phyloP scores from a whole-genome alignment of 257 asterid species.

The Penstemon barbatus region DNA sequence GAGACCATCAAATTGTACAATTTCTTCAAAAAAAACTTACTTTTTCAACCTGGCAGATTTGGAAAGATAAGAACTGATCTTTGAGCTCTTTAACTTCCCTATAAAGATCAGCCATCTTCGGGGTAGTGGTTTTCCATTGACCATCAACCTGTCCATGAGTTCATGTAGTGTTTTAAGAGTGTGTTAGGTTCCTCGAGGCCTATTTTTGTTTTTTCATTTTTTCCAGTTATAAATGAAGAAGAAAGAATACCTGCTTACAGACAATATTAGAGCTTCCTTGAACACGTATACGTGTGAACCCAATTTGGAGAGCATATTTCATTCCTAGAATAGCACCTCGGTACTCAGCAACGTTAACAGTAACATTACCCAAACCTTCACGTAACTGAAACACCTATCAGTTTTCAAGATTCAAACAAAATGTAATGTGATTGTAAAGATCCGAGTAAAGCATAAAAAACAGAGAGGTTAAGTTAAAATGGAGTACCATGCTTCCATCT shows the following conservation, averaged over 20 bases:
- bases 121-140: slow-evolving; percentile 47
- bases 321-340: slow-evolving; percentile 84
- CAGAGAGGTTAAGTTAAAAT: not conserved
- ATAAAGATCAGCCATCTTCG: slow-evolving; percentile 83
- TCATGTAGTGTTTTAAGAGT: not conserved
- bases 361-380: slow-evolving; percentile 90
- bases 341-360: slow-evolving; percentile 90
- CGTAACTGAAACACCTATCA: slow-evolving; percentile 75
- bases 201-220: not conserved
- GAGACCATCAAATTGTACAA: not conserved
- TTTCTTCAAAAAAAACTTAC: slow-evolving; percentile 45
- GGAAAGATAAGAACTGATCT: slow-evolving; percentile 47
- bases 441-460: not conserved
- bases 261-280: slow-evolving; percentile 70
- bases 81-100: slow-evolving; percentile 63
- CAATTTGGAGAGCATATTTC: slow-evolving; percentile 76
- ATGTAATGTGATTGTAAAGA: not conserved
- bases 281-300: slow-evolving; percentile 74
- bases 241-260: slow-evolving; percentile 56
- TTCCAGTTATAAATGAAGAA: slow-evolving; percentile 4
- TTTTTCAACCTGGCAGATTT: slow-evolving; percentile 36
- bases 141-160: slow-evolving; percentile 39
- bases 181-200: too few relatives aligned
- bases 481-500: slow-evolving; percentile 49
- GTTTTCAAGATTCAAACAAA: not conserved